A percentile compares a stretch with the other conserved stretches of the same genome.
phyloP scores from a whole-genome alignment of 164 flowering plant genomes.

The Magnolia sinica region DNA sequence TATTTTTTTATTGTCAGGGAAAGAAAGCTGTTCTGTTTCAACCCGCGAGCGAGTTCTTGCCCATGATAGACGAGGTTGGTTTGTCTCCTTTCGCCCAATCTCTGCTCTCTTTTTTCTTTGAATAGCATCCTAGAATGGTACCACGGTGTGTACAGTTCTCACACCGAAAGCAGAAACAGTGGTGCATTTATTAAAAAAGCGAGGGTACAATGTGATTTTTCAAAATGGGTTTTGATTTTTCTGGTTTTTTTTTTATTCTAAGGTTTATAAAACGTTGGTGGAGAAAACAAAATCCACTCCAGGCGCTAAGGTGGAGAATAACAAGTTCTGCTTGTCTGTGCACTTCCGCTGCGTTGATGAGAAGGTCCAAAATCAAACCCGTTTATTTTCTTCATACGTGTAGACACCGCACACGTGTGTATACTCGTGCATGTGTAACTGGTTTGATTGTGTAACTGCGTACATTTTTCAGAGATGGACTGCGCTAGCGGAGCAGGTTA shows the following conservation, averaged over 20 bases:
- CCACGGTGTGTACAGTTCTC: neutral
- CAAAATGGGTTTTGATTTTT: neutral
- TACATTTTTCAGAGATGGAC: slow-evolving; percentile 58
- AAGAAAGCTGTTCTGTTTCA: slow-evolving; percentile 13
- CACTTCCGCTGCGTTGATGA: slow-evolving; percentile 92
- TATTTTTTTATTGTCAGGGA: neutral
- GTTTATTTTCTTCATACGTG: neutral
- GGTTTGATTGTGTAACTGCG: neutral
- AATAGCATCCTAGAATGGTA: neutral
- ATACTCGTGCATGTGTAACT: neutral
- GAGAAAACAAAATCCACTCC: slow-evolving; percentile 69
- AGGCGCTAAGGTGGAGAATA: slow-evolving; percentile 86
- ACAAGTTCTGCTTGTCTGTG: slow-evolving; percentile 89
- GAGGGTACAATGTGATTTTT: no score
- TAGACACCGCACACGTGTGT: neutral
- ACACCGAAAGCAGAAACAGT: neutral
- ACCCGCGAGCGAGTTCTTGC: slow-evolving; percentile 21
- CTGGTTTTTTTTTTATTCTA: neutral
- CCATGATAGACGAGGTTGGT: slow-evolving; percentile 23
- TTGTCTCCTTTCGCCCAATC: neutral
- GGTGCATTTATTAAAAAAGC: neutral
- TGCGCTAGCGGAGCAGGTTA: slow-evolving; percentile 65
- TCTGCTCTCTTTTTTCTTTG: neutral
- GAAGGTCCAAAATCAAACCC: slow-evolving; percentile 42
- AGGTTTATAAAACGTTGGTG: slow-evolving; percentile 61